These are phyloP conservation scores for Tuber microsphaerosporum DNA, from an alignment of 495 filamentous ascomycete species.

Conservation along the genomic window DNA sequence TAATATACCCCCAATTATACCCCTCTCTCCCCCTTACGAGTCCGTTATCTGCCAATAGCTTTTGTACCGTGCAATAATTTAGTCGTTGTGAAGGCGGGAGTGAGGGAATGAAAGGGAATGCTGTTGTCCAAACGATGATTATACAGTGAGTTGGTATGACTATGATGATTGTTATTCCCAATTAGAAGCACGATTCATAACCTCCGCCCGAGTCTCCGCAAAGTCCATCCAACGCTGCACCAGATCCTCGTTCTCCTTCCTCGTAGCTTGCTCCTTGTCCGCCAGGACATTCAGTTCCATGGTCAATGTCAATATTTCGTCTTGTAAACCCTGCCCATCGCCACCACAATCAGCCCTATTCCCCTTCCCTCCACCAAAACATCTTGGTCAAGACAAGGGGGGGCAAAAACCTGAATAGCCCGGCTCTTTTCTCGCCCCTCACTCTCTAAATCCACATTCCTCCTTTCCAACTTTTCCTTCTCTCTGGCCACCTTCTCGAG, in stretches of 20 bases:
- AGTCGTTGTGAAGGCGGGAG: background rate
- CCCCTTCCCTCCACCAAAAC: background rate
- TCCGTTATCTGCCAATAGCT: background rate
- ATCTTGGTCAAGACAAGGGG: slow-evolving; percentile 3
- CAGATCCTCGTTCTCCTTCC: slow-evolving; percentile 79
- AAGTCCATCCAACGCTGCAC: slow-evolving; percentile 85
- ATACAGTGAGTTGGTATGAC: background rate
- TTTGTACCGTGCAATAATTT: background rate
- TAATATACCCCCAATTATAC: background rate
- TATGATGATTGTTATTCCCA: slow-evolving; percentile 20
- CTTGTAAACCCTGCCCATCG: slow-evolving; percentile 64
- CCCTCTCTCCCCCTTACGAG: background rate
- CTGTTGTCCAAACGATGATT: background rate
- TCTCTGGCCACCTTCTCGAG: slow-evolving; percentile 60
- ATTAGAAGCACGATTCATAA: slow-evolving; percentile 57
- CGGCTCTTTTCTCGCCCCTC: slow-evolving; percentile 76
- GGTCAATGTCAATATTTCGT: slow-evolving; percentile 77
- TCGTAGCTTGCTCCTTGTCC: slow-evolving; percentile 58
- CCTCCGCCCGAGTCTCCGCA: slow-evolving; percentile 77
- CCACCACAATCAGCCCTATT: slow-evolving; percentile 12
- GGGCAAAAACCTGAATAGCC: slow-evolving; percentile 56
- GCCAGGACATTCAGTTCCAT: slow-evolving; percentile 83
- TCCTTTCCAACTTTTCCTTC: slow-evolving; percentile 52
- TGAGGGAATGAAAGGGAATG: background rate
- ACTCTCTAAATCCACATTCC: slow-evolving; percentile 72